Conservation (phyloP, 169 alveolate genomes). For the Eimeria falciformis region DNA sequence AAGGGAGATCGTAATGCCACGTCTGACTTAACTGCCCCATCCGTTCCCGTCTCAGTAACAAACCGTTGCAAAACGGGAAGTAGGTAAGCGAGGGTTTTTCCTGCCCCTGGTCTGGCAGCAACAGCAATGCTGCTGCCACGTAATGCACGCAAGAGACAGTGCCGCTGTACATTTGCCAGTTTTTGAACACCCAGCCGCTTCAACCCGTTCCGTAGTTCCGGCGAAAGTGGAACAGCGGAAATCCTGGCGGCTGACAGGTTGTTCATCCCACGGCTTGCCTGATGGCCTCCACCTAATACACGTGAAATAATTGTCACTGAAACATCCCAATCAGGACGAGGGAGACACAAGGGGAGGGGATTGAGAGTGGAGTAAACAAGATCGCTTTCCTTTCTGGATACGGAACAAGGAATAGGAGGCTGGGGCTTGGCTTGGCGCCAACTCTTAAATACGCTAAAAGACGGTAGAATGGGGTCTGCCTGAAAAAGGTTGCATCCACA, state of each 20-base stretch:
- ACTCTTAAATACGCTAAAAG: no score
- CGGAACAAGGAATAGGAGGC: no score
- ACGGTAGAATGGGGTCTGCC: no score
- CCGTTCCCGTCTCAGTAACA: background rate
- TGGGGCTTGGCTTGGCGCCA: no score
- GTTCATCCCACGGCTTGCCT: conserved; percentile 1
- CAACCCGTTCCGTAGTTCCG: conserved; percentile 48
- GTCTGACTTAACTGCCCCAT: background rate
- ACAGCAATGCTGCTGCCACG: conserved; percentile 67
- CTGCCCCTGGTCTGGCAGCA: conserved; percentile 95
- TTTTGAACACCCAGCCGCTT: conserved; percentile 43
- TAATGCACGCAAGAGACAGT: conserved; percentile 58
- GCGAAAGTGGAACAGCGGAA: conserved; percentile 53
- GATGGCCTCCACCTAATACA: no score
- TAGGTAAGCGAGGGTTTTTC: conserved; percentile 94
- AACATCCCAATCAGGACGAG: no score
- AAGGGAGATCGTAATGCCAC: background rate
- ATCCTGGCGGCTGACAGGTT: conserved; percentile 54
- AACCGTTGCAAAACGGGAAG: conserved; percentile 86
- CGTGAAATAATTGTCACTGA: no score
- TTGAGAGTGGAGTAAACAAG: no score
- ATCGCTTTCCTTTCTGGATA: no score
- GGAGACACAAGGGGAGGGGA: no score
- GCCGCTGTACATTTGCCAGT: conserved; percentile 62
- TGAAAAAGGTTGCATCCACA: no score